Evolutionary conservation across 202 grass and related monocot genomes (phyloP).

Genomic region (Thinopyrum obtusiflorum): DNA sequence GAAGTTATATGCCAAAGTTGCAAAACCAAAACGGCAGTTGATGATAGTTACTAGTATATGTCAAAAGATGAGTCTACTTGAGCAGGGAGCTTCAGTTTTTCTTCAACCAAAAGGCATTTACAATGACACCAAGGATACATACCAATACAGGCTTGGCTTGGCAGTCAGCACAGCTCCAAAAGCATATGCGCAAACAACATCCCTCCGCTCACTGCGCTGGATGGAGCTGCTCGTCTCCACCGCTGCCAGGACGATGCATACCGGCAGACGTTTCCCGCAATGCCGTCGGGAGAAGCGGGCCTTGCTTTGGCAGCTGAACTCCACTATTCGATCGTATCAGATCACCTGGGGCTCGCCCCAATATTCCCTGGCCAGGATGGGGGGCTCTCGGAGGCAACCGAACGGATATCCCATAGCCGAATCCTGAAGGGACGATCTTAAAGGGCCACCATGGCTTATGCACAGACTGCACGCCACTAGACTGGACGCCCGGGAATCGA

Average conservation of each 20-base stretch:
- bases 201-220: neutral
- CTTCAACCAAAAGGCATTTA: no score
- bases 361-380: conserved; percentile 10
- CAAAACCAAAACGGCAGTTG: no score
- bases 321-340: neutral
- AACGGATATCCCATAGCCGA: conserved; percentile 30
- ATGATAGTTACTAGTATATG: no score
- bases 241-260: neutral
- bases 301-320: neutral
- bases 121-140: no score
- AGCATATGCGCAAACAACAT: neutral
- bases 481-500: neutral
- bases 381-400: neutral
- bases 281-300: neutral
- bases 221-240: neutral
- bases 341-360: conserved; percentile 25
- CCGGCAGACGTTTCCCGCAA: no score
- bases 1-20: no score
- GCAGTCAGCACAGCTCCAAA: no score
- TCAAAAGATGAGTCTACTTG: no score
- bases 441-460: neutral
- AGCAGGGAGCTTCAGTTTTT: no score
- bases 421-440: conserved; percentile 36
- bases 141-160: no score
- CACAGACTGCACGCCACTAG: neutral